Evolutionary conservation across 441 rosid species (phyloP).

Genomic region (Isatis lusitanica): DNA sequence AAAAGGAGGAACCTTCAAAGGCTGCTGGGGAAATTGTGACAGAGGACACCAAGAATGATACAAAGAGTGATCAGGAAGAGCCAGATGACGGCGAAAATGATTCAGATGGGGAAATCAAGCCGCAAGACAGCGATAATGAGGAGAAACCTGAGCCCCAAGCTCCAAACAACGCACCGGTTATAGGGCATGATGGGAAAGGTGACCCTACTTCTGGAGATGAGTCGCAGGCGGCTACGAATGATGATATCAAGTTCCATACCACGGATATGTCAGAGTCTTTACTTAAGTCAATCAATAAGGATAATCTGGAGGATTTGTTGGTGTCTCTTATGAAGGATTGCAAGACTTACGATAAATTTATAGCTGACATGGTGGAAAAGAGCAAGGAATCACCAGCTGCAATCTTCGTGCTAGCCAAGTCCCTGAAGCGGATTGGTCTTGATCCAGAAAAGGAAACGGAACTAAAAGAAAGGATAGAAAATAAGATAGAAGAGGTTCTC

Average conservation of each 20-base stretch:
- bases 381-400: constrained; percentile 37
- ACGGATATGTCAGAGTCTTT: not conserved
- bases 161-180: not conserved
- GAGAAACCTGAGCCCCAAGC: not conserved
- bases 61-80: not conserved
- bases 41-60: not conserved
- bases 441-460: not conserved
- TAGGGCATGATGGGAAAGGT: not conserved
- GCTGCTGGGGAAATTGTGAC: not conserved
- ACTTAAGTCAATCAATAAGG: not conserved
- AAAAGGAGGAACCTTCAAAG: not conserved
- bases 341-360: not conserved
- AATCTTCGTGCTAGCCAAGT: constrained; percentile 38
- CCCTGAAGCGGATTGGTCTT: constrained; percentile 21
- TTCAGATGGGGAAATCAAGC: not conserved
- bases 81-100: not conserved
- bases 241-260: not conserved
- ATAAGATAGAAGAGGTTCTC: constrained; percentile 5
- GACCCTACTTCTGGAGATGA: not conserved
- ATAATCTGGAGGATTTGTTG: constrained; percentile 2
- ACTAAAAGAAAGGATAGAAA: not conserved
- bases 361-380: constrained; percentile 11
- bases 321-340: not conserved
- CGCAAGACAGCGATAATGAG: not conserved
- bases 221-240: not conserved